Evolutionary conservation across 1,139 yeast genomes (phyloP).

Genomic region (Yamadazyma dendronema): DNA sequence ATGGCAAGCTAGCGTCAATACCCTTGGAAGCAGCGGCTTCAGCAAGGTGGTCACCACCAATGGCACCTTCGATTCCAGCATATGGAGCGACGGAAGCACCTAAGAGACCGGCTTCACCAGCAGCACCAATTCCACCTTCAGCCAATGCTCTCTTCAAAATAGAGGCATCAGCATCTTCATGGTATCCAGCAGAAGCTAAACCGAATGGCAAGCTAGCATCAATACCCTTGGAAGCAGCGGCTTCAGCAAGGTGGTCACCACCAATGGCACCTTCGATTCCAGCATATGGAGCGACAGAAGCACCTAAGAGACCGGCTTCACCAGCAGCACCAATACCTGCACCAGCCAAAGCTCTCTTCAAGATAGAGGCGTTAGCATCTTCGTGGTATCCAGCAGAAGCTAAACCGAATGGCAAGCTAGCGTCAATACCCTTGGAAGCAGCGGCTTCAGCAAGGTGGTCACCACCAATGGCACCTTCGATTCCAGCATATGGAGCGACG

Average conservation of each 20-base stretch:
- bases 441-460: constrained; percentile 14
- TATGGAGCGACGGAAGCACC: constrained; percentile 10
- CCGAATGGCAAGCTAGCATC: constrained; percentile 12
- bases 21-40: constrained; percentile 11
- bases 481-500: constrained; percentile 10
- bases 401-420: constrained; percentile 9
- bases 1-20: constrained; percentile 9
- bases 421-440: constrained; percentile 9
- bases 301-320: constrained; percentile 9
- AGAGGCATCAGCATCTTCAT: constrained; percentile 10
- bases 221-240: constrained; percentile 12
- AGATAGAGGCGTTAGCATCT: constrained; percentile 13
- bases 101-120: constrained; percentile 11
- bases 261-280: constrained; percentile 13
- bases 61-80: constrained; percentile 10
- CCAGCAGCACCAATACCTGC: constrained; percentile 12
- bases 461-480: constrained; percentile 9
- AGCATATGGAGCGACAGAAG: constrained; percentile 10
- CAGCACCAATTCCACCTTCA: constrained; percentile 16
- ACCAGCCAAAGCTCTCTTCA: constrained; percentile 13
- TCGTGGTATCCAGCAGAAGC: constrained; percentile 9
- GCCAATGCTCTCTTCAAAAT: constrained; percentile 14
- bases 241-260: constrained; percentile 15
- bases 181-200: constrained; percentile 10
- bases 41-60: constrained; percentile 13